phyloP scores from a whole-genome alignment of 1,139 yeast genomes.

The Kodamaea fungicola region DNA sequence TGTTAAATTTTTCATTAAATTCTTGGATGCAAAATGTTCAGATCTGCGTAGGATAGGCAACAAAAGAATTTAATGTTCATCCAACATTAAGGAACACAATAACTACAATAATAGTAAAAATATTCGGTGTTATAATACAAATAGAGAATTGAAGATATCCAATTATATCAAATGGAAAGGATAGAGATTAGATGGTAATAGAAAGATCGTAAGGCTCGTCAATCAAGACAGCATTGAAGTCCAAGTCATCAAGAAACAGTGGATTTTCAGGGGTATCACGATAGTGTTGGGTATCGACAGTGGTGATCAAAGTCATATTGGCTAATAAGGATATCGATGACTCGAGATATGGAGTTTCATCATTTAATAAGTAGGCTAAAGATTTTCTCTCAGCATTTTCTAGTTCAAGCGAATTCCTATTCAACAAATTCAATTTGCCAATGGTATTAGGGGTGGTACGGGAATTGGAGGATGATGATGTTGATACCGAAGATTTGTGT shows the following conservation, averaged over 20 bases:
- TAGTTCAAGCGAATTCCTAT: conserved; percentile 24
- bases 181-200: background rate
- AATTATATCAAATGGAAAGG: background rate
- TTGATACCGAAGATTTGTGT: conserved; percentile 3
- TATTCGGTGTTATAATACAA: background rate
- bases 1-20: no score
- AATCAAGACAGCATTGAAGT: conserved; percentile 16
- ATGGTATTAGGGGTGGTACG: conserved; percentile 1
- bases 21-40: no score
- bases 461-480: conserved; percentile 2
- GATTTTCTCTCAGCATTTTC: conserved; percentile 20
- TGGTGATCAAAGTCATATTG: conserved; percentile 24
- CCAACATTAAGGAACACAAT: no score
- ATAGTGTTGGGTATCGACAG: conserved; percentile 6
- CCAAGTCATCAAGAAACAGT: conserved; percentile 16
- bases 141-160: background rate
- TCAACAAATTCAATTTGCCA: conserved; percentile 3
- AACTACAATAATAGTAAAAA: background rate
- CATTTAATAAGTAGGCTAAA: conserved; percentile 1
- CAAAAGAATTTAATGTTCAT: no score
- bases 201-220: conserved; percentile 18
- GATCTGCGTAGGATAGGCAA: no score
- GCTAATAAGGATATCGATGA: conserved; percentile 19
- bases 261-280: background rate
- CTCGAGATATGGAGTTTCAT: background rate